Evolutionary conservation across 169 alveolate species (phyloP), one percentile per base, ranked within the genome.

Genomic region (Eimeria maxima): DNA sequence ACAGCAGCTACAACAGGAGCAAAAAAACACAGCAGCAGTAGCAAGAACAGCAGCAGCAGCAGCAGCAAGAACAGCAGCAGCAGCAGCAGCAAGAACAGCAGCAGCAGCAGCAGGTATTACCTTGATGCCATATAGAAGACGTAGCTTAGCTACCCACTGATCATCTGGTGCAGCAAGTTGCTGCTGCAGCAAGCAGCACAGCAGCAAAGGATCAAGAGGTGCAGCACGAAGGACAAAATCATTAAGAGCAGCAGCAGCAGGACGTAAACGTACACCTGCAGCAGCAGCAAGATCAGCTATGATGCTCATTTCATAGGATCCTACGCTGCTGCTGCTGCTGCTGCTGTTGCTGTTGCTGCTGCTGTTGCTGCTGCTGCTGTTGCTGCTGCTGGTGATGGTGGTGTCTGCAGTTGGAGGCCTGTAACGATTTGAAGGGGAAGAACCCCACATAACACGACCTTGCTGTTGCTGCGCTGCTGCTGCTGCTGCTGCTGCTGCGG

Each of bases 321-420:
- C 80, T 0, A 38, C 44, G 38, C 45, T 69, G 80, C 80, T 69
- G 80, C 80, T 69, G 80, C 80, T 69, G 80, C 80, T 69, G 80
- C 80, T 69, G 80, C 80, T 69, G 80, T 6, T 69, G 80, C 80
- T 69, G 80, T 6, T 69, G 80, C 80, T 69, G 80, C 5, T 69
- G 80, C 80, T 69, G 80, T 6, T 69, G 80, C 80, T 69, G 80
- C 80, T 69, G 80, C 80, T 69, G 80, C 80, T 69, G 80, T 38
- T 69, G 80, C 27, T 18, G 45, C 38, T 18, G 38, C 3, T 18
- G 27, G 27, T 38, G 80, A n/a, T 10, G 27, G 38, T 33, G 38
- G 38, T 33, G 38, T 33, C 80, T 16, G 80, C 38, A 24, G 27
- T 0, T 0, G 80, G 80, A 14, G 69, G 27, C 2, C 27, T 57